phyloP scores from a whole-genome alignment of 177 flowering plant genomes.

The Vitis hybrid region DNA sequence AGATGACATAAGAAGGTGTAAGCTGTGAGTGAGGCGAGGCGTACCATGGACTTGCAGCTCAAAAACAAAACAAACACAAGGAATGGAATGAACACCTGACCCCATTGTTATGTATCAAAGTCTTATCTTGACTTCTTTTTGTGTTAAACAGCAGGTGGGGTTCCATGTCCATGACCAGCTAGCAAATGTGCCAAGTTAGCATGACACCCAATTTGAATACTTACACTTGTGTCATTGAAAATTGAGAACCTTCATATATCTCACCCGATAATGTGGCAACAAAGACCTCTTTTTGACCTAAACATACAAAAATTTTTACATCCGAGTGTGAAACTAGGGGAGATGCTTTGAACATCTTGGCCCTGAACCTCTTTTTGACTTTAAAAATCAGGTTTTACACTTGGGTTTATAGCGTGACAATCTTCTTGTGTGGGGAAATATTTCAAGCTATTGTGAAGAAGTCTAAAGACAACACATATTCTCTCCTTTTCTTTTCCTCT shows the following conservation, averaged over 20 bases:
- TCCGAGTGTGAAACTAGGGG: too few species aligned
- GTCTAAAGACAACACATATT: too few species aligned
- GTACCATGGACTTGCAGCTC: slow-evolving; percentile 14
- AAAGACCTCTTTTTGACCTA: too few species aligned
- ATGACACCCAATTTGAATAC: not conserved
- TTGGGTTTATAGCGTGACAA: too few species aligned
- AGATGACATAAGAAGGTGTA: slow-evolving; percentile 3
- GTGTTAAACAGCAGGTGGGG: not conserved
- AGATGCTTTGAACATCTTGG: too few species aligned
- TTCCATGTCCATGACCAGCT: not conserved
- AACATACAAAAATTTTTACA: too few species aligned
- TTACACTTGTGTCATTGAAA: not conserved
- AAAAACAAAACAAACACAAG: not conserved
- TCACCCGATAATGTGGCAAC: too few species aligned
- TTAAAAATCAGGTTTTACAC: too few species aligned
- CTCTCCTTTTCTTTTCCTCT: too few species aligned
- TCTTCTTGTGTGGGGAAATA: too few species aligned
- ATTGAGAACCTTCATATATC: not conserved
- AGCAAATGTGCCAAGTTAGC: not conserved
- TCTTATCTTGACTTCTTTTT: not conserved
- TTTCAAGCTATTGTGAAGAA: too few species aligned
- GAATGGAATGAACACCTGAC: slow-evolving; percentile 2
- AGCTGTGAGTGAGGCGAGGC: not conserved
- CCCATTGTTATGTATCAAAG: not conserved
- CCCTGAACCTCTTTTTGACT: too few species aligned